phyloP scores from a whole-genome alignment of 805 yeast species.

The Barnettozyma salicaria region DNA sequence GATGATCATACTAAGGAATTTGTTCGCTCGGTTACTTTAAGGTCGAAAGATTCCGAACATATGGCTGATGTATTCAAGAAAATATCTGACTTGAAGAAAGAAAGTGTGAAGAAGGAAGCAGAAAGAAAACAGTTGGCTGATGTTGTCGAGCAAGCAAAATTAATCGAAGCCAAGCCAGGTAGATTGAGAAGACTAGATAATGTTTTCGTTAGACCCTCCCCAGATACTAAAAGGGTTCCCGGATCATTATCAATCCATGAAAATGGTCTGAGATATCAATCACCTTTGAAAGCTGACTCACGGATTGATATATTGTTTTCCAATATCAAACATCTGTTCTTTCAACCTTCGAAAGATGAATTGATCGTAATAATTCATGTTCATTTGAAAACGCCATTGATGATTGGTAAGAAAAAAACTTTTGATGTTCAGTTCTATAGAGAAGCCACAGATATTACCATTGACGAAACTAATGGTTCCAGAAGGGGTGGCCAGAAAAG shows the following conservation, averaged over 20 bases:
- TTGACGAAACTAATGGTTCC: constrained; percentile 95
- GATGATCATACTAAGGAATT: constrained; percentile 82
- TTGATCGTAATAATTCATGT: constrained; percentile 87
- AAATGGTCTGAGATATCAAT: constrained; percentile 91
- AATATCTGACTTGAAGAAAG: constrained; percentile 88
- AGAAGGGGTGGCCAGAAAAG: constrained; percentile 65
- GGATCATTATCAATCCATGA: constrained; percentile 89
- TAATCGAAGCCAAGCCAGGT: constrained; percentile 75
- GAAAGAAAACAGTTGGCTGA: constrained; percentile 91
- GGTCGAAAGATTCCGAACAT: constrained; percentile 87
- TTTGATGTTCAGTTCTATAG: constrained; percentile 94
- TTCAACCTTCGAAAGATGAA: constrained; percentile 95
- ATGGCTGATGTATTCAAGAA: constrained; percentile 86
- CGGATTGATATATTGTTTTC: constrained; percentile 82
- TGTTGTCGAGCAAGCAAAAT: constrained; percentile 85
- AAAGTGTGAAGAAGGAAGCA: constrained; percentile 81
- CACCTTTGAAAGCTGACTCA: constrained; percentile 79
- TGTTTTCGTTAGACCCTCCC: constrained; percentile 89
- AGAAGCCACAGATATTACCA: constrained; percentile 93
- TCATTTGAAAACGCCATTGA: constrained; percentile 85
- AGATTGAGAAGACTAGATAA: constrained; percentile 84
- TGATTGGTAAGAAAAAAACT: constrained; percentile 94
- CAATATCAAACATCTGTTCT: constrained; percentile 87
- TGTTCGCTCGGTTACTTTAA: constrained; percentile 76
- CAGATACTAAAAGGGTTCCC: constrained; percentile 93